Evolutionary conservation across 2,329 filamentous ascomycete genomes (phyloP), one percentile per base, ranked within the genome.

Genomic region (Penicillium sp.): DNA sequence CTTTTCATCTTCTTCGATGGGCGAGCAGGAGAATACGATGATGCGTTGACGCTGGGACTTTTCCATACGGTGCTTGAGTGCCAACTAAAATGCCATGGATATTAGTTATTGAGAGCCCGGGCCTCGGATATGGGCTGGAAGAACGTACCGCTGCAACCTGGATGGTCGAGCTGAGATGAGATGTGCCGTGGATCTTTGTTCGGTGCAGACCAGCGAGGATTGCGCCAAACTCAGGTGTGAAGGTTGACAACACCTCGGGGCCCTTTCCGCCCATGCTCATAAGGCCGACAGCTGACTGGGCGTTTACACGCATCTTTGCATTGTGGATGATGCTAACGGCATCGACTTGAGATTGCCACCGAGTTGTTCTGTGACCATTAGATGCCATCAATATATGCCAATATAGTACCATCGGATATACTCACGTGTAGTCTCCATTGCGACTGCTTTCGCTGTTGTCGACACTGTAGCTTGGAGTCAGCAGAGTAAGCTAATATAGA

Each of bases 201-300:
- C 89, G 88, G 78, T 93, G 93, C 77, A 97, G 81, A 54, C 93
- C 93, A 62, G 96, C 91, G 64, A 97, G 82, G 68, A 99, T 91
- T 81, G 96, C 94, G 77, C 94, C 94, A 73, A 94, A 91, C 77
- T 99, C 96, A 59, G 91, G 93, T 53, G 94, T 97, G 73, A 97
- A 86, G 35, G 94, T 99, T 58, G 94, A 96, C 63, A 99, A 86
- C 64, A 99, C 93, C 79, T 97, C 93, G 49, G 94, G 94, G n/a
- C 92, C 93, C 73, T 91, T 93, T 71, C 93, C 94, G 63, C 91
- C 94, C 93, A 97, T 97, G 78, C 91, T 96, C 93, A 99, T 97
- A 64, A 99, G 82, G 52, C 96, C 94, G 65, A 99, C 94, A 12
- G 93, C 96, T 8, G 93, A 97, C 79, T 99, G 94, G 33, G 94